Base-by-base conservation (phyloP, 139 green algal species). In the Auxenochlorella protothecoides region DNA sequence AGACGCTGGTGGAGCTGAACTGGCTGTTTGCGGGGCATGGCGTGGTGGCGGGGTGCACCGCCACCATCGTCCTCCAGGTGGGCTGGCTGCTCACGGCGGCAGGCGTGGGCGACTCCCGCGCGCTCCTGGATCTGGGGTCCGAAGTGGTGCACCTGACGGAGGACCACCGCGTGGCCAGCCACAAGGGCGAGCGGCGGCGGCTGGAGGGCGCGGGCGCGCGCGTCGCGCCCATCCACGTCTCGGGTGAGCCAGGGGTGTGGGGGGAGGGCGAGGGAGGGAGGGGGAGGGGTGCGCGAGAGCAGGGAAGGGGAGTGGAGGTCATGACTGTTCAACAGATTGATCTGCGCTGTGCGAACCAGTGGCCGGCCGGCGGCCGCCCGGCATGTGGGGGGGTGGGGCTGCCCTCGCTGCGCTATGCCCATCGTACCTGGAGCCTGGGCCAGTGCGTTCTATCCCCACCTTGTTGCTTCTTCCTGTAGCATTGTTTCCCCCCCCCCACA, bases 91-190 rank as follows among this genome's bases (percentile, higher is more conserved):
- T 98, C 9, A 96, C 89, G 2, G 77, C 89, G 5, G 93, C 87
- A 3, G 92, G 89, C 74, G 79, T 96, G 11, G 93, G 93, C 0
- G 93, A 98, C 85, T 96, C 87, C 5, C 81, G 85, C 0, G 85
- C 88, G 0, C 76, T 91, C 4, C 76, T 97, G 8, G 91, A 97
- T 76, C 84, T 79, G 0, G 90, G 88, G 4, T 44, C 53, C 11
- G 70, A 82, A 44, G 53, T 75, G 9, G 11, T 77, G 53, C 27
- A 70, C 67, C 69, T 90, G 44, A 84, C 78, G 3, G 75, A 76
- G 6, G 82, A 87, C 65, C 82, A 87, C 59, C 74, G 83, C 4
- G 72, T 85, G 60, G 72, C 76, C 6, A 76, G 76, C 3, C 75
- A 88, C 72, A 68, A 79, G 72, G 67, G 15, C 10, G 83, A 88